Percentiles rank a stretch among this genome's conserved stretches.
phyloP scores from a whole-genome alignment of 83 land plant species.

The Picea abies region DNA sequence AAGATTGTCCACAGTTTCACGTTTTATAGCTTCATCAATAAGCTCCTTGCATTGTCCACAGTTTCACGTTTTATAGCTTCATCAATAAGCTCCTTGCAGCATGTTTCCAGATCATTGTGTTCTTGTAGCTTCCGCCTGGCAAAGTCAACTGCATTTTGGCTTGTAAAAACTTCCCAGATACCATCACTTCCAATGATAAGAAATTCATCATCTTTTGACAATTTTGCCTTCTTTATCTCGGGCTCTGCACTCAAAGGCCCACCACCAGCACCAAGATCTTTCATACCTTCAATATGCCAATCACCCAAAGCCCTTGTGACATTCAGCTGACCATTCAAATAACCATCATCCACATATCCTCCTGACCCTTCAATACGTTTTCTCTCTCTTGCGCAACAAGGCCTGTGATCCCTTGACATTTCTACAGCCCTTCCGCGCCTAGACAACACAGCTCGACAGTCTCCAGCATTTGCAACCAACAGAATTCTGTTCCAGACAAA shows the following conservation, averaged over 20 bases:
- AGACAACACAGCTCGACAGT: slow-evolving; percentile 87
- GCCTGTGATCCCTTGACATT: slow-evolving; percentile 88
- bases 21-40: slow-evolving; percentile 71
- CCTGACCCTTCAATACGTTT: slow-evolving; percentile 72
- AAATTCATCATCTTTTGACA: slow-evolving; percentile 87
- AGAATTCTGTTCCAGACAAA: slow-evolving; percentile 47
- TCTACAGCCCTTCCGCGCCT: slow-evolving; percentile 64
- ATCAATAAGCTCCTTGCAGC: slow-evolving; percentile 78
- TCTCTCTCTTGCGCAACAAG: slow-evolving; percentile 56
- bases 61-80: slow-evolving; percentile 75
- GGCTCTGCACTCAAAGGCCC: slow-evolving; percentile 90
- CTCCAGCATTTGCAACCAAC: slow-evolving; percentile 94
- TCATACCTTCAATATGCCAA: slow-evolving; percentile 90
- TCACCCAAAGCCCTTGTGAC: slow-evolving; percentile 90
- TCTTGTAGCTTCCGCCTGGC: slow-evolving; percentile 75
- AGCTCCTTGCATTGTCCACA: slow-evolving; percentile 75
- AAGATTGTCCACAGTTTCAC: slow-evolving; percentile 72
- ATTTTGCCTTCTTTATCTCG: slow-evolving; percentile 54
- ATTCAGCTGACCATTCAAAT: slow-evolving; percentile 74
- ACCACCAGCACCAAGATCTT: slow-evolving; percentile 28
- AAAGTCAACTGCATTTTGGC: slow-evolving; percentile 82
- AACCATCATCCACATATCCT: slow-evolving; percentile 74
- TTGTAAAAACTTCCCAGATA: slow-evolving; percentile 86
- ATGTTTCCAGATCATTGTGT: slow-evolving; percentile 75
- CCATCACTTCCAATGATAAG: slow-evolving; percentile 91